These are phyloP conservation scores for Nannochloris sp. DNA, from an alignment of 139 green algal species.

Conservation along the genomic window DNA sequence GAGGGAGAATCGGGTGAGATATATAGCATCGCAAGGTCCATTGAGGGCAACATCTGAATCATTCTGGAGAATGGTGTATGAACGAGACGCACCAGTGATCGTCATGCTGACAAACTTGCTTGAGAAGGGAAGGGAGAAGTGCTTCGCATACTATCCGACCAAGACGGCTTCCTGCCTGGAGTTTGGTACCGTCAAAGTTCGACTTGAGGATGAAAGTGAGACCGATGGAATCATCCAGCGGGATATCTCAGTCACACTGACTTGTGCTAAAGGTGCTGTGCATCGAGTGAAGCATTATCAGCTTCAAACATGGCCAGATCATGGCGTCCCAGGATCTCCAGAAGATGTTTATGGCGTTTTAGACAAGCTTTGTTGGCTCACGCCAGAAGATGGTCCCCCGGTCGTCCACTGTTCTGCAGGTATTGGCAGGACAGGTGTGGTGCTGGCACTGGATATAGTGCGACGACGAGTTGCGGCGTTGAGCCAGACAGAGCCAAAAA, in stretches of 20 bases:
- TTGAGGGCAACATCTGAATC: constrained; percentile 32
- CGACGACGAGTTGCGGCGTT: constrained; percentile 32
- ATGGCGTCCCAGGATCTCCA: constrained; percentile 43
- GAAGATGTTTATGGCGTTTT: constrained; percentile 35
- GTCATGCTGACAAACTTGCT: constrained; percentile 51
- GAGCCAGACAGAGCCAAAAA: neutral
- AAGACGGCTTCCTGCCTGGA: constrained; percentile 6
- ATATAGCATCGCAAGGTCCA: constrained; percentile 46
- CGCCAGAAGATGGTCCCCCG: constrained; percentile 19
- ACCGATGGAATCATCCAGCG: constrained; percentile 2
- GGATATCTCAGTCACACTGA: neutral
- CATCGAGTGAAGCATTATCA: constrained; percentile 23
- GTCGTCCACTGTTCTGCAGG: constrained; percentile 67
- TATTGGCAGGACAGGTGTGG: constrained; percentile 78
- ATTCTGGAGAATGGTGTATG: constrained; percentile 58
- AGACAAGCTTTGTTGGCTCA: constrained; percentile 13
- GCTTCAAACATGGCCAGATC: constrained; percentile 54
- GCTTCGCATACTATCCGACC: constrained; percentile 40
- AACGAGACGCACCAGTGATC: constrained; percentile 30
- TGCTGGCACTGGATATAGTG: constrained; percentile 70
- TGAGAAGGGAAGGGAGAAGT: neutral
- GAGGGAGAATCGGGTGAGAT: neutral
- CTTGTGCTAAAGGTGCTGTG: neutral
- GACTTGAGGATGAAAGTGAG: neutral
- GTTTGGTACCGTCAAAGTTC: neutral